phyloP scores from a whole-genome alignment of 352 stramenopile species.

The Globisporangium okanoganense region DNA sequence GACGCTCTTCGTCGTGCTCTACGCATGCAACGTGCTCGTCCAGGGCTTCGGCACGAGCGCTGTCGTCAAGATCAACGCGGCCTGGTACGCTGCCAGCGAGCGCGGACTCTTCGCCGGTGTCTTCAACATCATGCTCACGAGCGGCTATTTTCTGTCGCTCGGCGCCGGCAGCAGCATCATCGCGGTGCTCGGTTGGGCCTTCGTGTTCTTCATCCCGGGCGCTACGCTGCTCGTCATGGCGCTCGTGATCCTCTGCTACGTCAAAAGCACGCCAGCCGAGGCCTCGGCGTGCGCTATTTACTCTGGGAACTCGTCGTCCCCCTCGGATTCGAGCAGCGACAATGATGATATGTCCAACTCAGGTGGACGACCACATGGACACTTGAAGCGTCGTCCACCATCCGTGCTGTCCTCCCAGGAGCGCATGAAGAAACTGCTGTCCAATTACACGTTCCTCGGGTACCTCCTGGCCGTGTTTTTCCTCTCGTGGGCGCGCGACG shows the following conservation, averaged over 20 bases:
- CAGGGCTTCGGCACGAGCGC: slow-evolving; percentile 77
- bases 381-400: not conserved
- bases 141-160: slow-evolving; percentile 68
- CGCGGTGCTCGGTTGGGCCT: slow-evolving; percentile 56
- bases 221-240: slow-evolving; percentile 51
- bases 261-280: slow-evolving; percentile 55
- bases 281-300: slow-evolving; percentile 31
- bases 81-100: slow-evolving; percentile 64
- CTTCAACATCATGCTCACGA: slow-evolving; percentile 80
- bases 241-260: slow-evolving; percentile 41
- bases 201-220: slow-evolving; percentile 66
- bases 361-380: slow-evolving; percentile 1
- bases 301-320: slow-evolving; percentile 15
- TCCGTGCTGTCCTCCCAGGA: slow-evolving; percentile 30
- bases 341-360: slow-evolving; percentile 7
- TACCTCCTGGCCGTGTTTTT: slow-evolving; percentile 72
- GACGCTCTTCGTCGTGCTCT: slow-evolving; percentile 52
- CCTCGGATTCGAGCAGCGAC: not conserved
- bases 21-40: slow-evolving; percentile 62
- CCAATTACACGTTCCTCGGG: slow-evolving; percentile 61
- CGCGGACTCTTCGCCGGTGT: slow-evolving; percentile 64
- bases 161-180: slow-evolving; percentile 63
- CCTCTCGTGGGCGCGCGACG: slow-evolving; percentile 62
- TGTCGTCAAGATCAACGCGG: slow-evolving; percentile 84
- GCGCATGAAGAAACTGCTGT: slow-evolving; percentile 49